A percentile compares a stretch with the other conserved stretches of the same genome.
These are phyloP conservation scores for Diaporthe amygdali DNA, from an alignment of 2,329 filamentous ascomycete species.

Conservation along the genomic window DNA sequence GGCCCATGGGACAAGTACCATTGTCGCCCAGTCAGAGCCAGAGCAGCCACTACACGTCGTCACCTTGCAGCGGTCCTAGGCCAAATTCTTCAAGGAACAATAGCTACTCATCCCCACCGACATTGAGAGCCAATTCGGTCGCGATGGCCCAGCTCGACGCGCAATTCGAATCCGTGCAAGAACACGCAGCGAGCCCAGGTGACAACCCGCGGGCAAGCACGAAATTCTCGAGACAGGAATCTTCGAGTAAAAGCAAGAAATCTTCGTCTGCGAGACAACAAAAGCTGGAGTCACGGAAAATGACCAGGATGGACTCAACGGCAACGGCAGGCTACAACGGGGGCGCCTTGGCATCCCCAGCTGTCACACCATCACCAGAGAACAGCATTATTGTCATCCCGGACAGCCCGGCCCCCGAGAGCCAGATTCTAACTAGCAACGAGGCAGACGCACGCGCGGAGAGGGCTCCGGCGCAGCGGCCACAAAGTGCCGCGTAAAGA, in stretches of 20 bases:
- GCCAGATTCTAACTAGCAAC: too few species aligned
- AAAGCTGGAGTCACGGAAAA: too few species aligned
- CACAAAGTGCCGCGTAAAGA: constrained; percentile 37
- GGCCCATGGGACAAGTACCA: background rate
- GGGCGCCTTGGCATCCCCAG: background rate
- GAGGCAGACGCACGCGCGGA: too few species aligned
- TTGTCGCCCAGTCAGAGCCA: background rate
- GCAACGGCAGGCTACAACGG: background rate
- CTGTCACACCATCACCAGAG: background rate
- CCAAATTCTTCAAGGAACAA: background rate
- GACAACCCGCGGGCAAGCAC: too few species aligned
- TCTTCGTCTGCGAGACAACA: background rate
- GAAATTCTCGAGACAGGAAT: fast-evolving
- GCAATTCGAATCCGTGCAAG: background rate
- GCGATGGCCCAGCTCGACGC: background rate
- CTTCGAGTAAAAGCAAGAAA: background rate
- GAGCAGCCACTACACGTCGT: background rate
- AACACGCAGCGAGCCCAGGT: background rate
- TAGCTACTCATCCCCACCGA: background rate
- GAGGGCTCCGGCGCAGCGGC: constrained; percentile 34
- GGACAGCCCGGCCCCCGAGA: background rate
- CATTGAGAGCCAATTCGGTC: too few species aligned
- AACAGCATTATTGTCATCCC: too few species aligned
- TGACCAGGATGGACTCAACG: fast-evolving
- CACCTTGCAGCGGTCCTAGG: background rate